Conservation (phyloP, 164 flowering plant species). For the Brasenia schreberi region DNA sequence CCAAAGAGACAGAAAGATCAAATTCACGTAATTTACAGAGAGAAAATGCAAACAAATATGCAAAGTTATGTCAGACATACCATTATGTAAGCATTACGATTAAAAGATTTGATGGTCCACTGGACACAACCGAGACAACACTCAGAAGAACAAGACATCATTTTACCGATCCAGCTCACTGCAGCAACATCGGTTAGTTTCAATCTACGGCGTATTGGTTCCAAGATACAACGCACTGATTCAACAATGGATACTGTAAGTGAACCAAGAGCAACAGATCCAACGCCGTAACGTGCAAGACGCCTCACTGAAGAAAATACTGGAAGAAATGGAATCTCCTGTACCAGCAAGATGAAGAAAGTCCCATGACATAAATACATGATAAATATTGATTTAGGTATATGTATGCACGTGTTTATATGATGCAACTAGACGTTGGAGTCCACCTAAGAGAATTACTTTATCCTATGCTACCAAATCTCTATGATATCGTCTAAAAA, state of each 20-base stretch:
- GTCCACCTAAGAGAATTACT: too few species aligned
- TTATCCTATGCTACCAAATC: too few species aligned
- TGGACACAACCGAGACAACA: slow-evolving; percentile 45
- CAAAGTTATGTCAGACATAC: slow-evolving; percentile 22
- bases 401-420: too few species aligned
- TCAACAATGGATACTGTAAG: slow-evolving; percentile 65
- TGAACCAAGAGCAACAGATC: slow-evolving; percentile 92
- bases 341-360: slow-evolving; percentile 24
- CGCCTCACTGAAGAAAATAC: slow-evolving; percentile 92
- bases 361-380: too few species aligned
- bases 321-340: slow-evolving; percentile 84
- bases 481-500: too few species aligned
- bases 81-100: slow-evolving; percentile 95
- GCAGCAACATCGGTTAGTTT: slow-evolving; percentile 37
- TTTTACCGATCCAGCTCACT: slow-evolving; percentile 41
- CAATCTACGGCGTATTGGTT: slow-evolving; percentile 71
- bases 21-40: too few species aligned
- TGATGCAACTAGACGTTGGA: too few species aligned
- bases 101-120: slow-evolving; percentile 70
- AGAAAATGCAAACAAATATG: neutral
- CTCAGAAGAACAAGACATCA: slow-evolving; percentile 31
- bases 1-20: too few species aligned
- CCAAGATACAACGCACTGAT: slow-evolving; percentile 65
- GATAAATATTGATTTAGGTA: too few species aligned
- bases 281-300: slow-evolving; percentile 71